These are phyloP conservation scores for Neotropicomus parvogracilis DNA, from an alignment of 1,284 basidiomycete genomes.

Conservation along the genomic window DNA sequence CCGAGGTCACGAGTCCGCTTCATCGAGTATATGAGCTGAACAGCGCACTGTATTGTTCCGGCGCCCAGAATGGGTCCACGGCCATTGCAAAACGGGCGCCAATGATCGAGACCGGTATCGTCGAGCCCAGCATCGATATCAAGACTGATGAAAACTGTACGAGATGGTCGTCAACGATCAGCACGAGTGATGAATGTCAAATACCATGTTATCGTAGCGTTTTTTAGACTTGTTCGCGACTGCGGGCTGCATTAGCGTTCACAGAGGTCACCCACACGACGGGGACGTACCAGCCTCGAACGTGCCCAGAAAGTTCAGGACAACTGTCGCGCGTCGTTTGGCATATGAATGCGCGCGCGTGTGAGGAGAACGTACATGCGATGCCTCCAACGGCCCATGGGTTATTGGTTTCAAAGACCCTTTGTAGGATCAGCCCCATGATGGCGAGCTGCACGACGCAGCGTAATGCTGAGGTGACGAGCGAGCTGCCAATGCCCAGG, in stretches of 20 bases:
- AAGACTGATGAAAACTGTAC: constrained; percentile 68
- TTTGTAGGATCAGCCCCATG: constrained; percentile 66
- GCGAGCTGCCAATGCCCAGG: constrained; percentile 65
- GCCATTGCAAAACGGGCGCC: constrained; percentile 78
- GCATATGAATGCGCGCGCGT: background rate
- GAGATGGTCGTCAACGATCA: background rate
- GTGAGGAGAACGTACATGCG: constrained; percentile 45
- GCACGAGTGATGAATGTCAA: constrained; percentile 9
- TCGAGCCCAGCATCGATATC: constrained; percentile 66
- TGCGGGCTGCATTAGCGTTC: constrained; percentile 14
- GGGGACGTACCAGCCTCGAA: constrained; percentile 54
- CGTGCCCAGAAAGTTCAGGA: constrained; percentile 73
- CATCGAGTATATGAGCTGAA: constrained; percentile 1
- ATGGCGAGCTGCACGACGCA: constrained; percentile 76
- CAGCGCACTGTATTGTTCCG: constrained; percentile 70
- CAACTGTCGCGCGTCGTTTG: constrained; percentile 35
- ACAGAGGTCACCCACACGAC: background rate
- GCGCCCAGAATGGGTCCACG: constrained; percentile 74
- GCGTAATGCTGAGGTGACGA: constrained; percentile 66
- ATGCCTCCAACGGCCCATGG: constrained; percentile 73
- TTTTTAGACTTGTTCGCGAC: constrained; percentile 72
- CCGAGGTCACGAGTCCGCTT: background rate
- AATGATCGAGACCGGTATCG: constrained; percentile 76
- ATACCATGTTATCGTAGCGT: constrained; percentile 71
- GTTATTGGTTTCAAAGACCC: constrained; percentile 72